phyloP scores from a whole-genome alignment of 306 rosid species.

The Morella rubra region DNA sequence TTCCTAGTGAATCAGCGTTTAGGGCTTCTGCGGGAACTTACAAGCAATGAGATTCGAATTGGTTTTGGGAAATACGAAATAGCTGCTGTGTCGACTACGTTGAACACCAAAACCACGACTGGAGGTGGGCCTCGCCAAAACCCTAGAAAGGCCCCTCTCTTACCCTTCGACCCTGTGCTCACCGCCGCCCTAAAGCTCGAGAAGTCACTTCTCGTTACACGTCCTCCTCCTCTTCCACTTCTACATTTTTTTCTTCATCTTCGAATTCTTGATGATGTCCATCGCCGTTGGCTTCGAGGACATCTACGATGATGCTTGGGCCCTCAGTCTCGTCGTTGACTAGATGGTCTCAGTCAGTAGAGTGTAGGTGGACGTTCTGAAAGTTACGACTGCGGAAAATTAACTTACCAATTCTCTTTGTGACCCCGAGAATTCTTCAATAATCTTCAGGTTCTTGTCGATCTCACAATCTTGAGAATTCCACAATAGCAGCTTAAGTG shows the following conservation, averaged over 20 bases:
- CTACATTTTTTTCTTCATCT: slow-evolving; percentile 33
- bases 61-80: slow-evolving; percentile 34
- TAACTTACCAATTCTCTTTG: no score
- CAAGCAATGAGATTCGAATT: slow-evolving; percentile 33
- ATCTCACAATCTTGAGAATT: no score
- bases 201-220: slow-evolving; percentile 78
- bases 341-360: no score
- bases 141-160: slow-evolving; percentile 57
- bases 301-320: slow-evolving; percentile 25
- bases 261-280: slow-evolving; percentile 48
- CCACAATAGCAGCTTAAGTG: no score
- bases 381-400: no score
- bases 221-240: slow-evolving; percentile 52
- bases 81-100: slow-evolving; percentile 61
- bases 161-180: slow-evolving; percentile 68
- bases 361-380: no score
- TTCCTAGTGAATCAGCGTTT: no score
- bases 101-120: slow-evolving; percentile 46
- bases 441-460: no score
- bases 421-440: no score
- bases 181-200: slow-evolving; percentile 59
- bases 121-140: slow-evolving; percentile 48
- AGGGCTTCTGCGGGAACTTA: slow-evolving; percentile 27
- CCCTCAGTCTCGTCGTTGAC: no score
- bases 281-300: slow-evolving; percentile 57